A percentile compares a stretch with the other conserved stretches of the same genome.
Conservation (phyloP, 1,284 basidiomycete species). For the Cerioporus squamosus region DNA sequence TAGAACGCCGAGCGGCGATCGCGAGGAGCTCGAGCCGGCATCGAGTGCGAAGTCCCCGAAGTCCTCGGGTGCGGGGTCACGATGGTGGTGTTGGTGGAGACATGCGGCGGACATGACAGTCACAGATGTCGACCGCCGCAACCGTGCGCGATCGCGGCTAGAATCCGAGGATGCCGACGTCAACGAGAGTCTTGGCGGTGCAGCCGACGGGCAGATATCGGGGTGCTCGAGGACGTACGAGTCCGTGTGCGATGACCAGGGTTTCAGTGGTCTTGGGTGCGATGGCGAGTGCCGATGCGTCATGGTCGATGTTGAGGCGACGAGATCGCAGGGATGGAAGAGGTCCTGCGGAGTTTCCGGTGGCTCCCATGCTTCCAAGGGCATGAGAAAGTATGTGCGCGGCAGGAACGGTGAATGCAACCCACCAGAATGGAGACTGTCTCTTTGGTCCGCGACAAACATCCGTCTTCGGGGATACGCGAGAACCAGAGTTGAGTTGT, state of each 20-base stretch:
- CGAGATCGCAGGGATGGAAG: background rate
- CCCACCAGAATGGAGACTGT: conserved; percentile 2
- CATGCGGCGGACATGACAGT: background rate
- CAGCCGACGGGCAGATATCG: no score
- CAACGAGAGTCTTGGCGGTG: no score
- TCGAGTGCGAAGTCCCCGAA: background rate
- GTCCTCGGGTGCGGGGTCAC: background rate
- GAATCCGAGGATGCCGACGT: no score
- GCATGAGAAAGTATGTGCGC: background rate
- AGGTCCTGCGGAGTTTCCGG: background rate
- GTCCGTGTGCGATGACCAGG: no score
- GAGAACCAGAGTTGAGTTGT: background rate
- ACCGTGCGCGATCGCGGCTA: background rate
- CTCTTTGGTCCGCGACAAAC: background rate
- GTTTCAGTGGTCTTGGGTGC: background rate
- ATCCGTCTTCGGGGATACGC: background rate
- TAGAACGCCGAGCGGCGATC: conserved; percentile 9
- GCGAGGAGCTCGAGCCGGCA: background rate
- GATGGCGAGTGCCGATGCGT: background rate
- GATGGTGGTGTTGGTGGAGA: background rate
- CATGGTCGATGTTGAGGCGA: background rate
- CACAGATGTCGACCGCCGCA: background rate
- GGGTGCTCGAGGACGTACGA: no score
- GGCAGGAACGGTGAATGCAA: background rate
- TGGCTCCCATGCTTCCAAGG: conserved; percentile 4